phyloP scores from a whole-genome alignment of 345 rosid genomes.

The Kandelia obovata region DNA sequence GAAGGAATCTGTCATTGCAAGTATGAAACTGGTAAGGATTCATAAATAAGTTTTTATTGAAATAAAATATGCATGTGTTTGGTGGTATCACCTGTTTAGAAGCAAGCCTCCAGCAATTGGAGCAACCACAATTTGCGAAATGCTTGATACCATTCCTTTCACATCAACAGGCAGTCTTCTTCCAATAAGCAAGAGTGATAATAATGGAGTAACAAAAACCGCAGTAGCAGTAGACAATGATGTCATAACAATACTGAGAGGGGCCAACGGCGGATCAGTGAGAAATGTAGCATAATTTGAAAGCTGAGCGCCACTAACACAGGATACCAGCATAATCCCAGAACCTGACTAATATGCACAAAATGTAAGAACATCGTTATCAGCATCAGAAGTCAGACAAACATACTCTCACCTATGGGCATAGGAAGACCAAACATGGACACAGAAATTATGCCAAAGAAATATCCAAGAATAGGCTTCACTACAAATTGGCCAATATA shows the following conservation, averaged over 20 bases:
- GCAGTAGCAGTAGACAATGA: conserved; percentile 87
- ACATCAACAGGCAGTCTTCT: conserved; percentile 90
- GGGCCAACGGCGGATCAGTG: conserved; percentile 79
- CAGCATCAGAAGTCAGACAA: conserved; percentile 8
- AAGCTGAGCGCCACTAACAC: conserved; percentile 96
- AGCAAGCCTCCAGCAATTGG: conserved; percentile 85
- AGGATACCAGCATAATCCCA: conserved; percentile 91
- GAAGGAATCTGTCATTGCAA: conserved; percentile 58
- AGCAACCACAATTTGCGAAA: conserved; percentile 75
- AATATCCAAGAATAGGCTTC: conserved; percentile 84
- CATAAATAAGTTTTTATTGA: conserved; percentile 2
- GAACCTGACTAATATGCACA: conserved; percentile 49
- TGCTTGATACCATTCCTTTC: conserved; percentile 86
- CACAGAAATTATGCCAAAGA: conserved; percentile 67
- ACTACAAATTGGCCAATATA: conserved; percentile 74
- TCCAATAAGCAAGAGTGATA: conserved; percentile 83
- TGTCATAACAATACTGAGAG: conserved; percentile 93
- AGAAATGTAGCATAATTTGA: conserved; percentile 89
- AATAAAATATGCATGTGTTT: not conserved
- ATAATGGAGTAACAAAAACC: conserved; percentile 69
- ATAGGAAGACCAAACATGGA: conserved; percentile 72
- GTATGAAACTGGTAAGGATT: conserved; percentile 1
- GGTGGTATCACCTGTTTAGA: conserved; percentile 55
- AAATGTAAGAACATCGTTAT: conserved; percentile 9
- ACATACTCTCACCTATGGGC: conserved; percentile 52